A percentile compares a stretch with the other conserved stretches of the same genome.
Evolutionary conservation across 345 rosid genomes (phyloP).

Genomic region (Eucalyptus cloeziana): DNA sequence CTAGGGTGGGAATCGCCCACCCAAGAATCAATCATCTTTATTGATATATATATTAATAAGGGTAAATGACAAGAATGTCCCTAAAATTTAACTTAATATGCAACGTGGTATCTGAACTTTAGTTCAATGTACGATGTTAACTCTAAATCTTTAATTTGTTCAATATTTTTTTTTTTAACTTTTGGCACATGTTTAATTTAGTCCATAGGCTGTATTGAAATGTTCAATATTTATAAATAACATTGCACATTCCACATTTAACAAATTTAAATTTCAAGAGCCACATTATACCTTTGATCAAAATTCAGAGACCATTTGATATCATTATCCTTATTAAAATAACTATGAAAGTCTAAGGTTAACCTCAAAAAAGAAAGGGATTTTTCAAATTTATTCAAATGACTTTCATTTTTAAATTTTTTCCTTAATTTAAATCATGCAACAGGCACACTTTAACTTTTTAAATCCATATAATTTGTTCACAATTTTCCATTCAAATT

Average conservation of each 20-base stretch:
- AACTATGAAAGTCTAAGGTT: background rate
- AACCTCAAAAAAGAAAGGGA: background rate
- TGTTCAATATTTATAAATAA: too few species aligned
- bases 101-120: too few species aligned
- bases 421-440: background rate
- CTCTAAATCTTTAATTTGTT: background rate
- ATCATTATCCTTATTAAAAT: background rate
- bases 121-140: background rate
- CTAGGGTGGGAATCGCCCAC: fast-evolving
- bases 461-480: background rate
- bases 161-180: fast-evolving
- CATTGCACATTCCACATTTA: background rate
- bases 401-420: background rate
- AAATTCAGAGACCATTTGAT: background rate
- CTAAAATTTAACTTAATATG: too few species aligned
- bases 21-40: background rate
- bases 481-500: background rate
- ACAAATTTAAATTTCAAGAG: background rate
- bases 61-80: background rate
- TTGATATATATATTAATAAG: too few species aligned
- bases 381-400: background rate
- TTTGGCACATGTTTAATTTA: too few species aligned
- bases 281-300: too few species aligned
- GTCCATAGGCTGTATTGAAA: background rate
- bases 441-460: background rate